Percentiles rank a stretch among this genome's conserved stretches.
phyloP scores from a whole-genome alignment of 116 monocot species.

The Cymodocea nodosa region DNA sequence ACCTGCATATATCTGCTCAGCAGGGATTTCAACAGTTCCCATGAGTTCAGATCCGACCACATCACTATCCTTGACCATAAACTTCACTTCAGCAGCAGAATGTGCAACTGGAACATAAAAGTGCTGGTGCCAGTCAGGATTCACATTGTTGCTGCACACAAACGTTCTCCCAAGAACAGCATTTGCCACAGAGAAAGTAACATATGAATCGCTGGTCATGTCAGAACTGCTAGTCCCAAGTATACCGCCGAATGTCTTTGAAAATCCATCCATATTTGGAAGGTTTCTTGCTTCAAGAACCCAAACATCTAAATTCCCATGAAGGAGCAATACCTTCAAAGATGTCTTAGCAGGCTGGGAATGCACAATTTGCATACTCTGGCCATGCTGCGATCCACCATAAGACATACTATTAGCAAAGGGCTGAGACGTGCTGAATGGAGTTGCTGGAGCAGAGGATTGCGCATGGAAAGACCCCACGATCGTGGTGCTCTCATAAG shows the following conservation, averaged over 20 bases:
- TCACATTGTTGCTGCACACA: constrained; percentile 67
- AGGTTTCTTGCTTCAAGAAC: constrained; percentile 51
- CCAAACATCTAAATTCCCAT: constrained; percentile 69
- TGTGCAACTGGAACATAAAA: constrained; percentile 80
- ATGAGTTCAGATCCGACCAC: constrained; percentile 75
- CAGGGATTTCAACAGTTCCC: constrained; percentile 57
- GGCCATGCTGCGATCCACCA: not conserved
- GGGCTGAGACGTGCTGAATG: not conserved
- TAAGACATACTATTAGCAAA: too few species aligned
- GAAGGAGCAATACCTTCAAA: constrained; percentile 30
- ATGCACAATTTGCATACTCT: constrained; percentile 16
- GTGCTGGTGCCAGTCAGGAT: constrained; percentile 77
- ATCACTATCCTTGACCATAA: constrained; percentile 78
- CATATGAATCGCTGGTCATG: constrained; percentile 89
- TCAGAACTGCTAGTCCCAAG: constrained; percentile 21
- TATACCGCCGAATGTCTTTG: constrained; percentile 53
- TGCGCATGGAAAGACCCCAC: constrained; percentile 1
- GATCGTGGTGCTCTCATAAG: not conserved
- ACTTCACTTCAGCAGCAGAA: constrained; percentile 39
- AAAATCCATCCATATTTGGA: constrained; percentile 90
- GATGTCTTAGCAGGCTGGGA: constrained; percentile 16
- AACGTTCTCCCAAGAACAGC: constrained; percentile 71
- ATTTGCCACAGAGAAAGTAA: constrained; percentile 37
- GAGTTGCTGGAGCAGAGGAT: not conserved
- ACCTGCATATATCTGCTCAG: constrained; percentile 39